Base-by-base conservation (phyloP, 148 eudicot genomes). In the Cornus florida region DNA sequence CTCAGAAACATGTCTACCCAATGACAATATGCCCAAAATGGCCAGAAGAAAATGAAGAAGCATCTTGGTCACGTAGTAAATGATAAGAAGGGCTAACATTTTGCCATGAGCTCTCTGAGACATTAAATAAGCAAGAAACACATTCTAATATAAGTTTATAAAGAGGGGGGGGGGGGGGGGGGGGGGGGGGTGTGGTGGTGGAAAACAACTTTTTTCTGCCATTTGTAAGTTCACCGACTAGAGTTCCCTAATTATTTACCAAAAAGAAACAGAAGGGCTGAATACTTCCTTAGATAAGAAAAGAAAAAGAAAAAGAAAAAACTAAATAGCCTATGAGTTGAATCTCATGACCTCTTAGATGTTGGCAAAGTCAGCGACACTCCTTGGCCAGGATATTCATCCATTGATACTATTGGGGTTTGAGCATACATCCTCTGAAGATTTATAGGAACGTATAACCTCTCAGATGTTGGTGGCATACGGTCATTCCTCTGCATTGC, bases 311-410 rank as follows among this genome's bases (percentile, higher is more conserved):
- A 39, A 66, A 65, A 10, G 23, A 38, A 24, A 75, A 67, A 32
- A 33, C 17, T 16, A 75, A 5, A 14, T 31, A 32, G 17, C 72
- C 31, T 35, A 19, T 10, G 50, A 62, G 48, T 31, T 32, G 7
- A 50, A 69, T 50, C 23, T 72, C 68, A 77, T 41, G 50, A 67
- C 35, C 79, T 77, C 32, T 53, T 72, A 48, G 79, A 50, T 20
- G 73, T 32, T 11, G 79, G 73, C 62, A 68, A 67, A 77, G 16
- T 77, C 73, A 68, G 19, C 1, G 73, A 77, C 19, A 53, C 79
- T 77, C 71, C 79, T 68, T 77, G 79, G 73, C 62, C 73, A 19
- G 79, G 16, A 41, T 31, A 77, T 20, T 77, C 79, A 12, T 77
- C 73, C 65, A 68, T n/a, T 5, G 72, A 67, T 17, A 67, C 33